Conservation (phyloP, 164 flowering plant genomes). For the Vitis labrusca region DNA sequence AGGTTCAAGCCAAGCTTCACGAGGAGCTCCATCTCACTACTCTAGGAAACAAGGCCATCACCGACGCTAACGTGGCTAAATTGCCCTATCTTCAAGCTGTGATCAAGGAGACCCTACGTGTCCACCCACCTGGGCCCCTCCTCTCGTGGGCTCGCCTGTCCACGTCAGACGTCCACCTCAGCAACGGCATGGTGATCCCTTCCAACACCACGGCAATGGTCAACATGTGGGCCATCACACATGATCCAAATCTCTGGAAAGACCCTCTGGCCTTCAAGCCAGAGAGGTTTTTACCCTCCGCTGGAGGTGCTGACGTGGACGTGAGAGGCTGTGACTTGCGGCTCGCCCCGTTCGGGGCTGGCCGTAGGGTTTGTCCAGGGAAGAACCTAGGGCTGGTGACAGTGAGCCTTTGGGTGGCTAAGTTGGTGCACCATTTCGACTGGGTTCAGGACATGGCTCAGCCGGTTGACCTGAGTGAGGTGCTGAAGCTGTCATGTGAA, state of each 20-base stretch:
- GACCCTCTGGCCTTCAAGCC: constrained; percentile 9
- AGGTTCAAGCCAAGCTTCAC: constrained; percentile 36
- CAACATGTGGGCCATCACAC: constrained; percentile 37
- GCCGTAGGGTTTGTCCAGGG: constrained; percentile 20
- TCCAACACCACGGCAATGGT: constrained; percentile 38
- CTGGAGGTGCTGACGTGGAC: not conserved
- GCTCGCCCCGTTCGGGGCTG: constrained; percentile 26
- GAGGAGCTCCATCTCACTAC: constrained; percentile 26
- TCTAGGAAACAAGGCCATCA: constrained; percentile 5
- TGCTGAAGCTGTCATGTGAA: too few species aligned
- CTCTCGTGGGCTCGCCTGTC: constrained; percentile 69
- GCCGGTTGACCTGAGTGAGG: too few species aligned
- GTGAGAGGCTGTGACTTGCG: constrained; percentile 7
- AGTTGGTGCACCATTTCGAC: constrained; percentile 15
- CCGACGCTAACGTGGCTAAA: constrained; percentile 35
- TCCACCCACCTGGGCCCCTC: constrained; percentile 75
- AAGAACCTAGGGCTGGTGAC: constrained; percentile 15
- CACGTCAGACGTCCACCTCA: constrained; percentile 21
- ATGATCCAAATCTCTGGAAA: constrained; percentile 5
- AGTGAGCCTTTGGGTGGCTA: constrained; percentile 16
- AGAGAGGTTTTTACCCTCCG: constrained; percentile 1
- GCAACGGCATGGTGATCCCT: constrained; percentile 23
- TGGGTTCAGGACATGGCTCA: too few species aligned
- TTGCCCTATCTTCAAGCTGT: constrained; percentile 47
- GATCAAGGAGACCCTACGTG: constrained; percentile 53